Evolutionary conservation across 257 asterid species (phyloP).

Genomic region (Galeopsis tetrahit): DNA sequence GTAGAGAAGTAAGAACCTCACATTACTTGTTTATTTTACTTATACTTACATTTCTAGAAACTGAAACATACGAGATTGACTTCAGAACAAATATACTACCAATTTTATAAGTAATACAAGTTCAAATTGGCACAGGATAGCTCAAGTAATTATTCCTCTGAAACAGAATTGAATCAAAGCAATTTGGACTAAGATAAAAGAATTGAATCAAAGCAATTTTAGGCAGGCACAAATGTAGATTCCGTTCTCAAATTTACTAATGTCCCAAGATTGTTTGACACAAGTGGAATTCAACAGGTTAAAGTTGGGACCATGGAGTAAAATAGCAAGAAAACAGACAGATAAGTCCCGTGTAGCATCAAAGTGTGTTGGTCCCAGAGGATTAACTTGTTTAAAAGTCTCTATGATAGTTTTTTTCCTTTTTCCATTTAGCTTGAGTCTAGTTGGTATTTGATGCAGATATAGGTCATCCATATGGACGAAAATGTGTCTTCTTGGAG

Average conservation of each 20-base stretch:
- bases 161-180: background rate
- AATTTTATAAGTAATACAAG: background rate
- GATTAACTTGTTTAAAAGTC: background rate
- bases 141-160: background rate
- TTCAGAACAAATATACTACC: background rate
- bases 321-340: background rate
- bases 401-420: background rate
- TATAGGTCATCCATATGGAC: background rate
- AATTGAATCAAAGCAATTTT: conserved; percentile 6
- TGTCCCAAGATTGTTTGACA: background rate
- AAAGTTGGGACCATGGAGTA: background rate
- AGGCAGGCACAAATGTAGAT: background rate
- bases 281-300: background rate
- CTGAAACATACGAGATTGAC: conserved; percentile 12
- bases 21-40: background rate
- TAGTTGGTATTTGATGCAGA: background rate
- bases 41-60: background rate
- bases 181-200: background rate
- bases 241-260: background rate
- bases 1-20: background rate
- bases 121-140: background rate
- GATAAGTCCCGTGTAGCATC: background rate
- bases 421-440: background rate
- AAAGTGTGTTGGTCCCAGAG: background rate
- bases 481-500: background rate